Evolutionary conservation across 164 flowering plant species (phyloP).

Genomic region (Stephania japonica): DNA sequence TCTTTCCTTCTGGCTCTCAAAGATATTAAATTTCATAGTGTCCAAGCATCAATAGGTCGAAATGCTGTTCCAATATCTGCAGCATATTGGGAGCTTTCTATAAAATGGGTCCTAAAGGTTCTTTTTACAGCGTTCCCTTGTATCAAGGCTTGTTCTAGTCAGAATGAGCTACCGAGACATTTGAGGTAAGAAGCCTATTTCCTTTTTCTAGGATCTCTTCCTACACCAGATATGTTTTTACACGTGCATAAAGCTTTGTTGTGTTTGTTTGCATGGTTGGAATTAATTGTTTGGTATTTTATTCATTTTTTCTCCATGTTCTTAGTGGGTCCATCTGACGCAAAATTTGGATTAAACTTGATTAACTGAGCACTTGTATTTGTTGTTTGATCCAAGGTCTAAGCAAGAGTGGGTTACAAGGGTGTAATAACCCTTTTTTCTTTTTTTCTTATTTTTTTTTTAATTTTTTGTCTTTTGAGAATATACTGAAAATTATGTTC

Average conservation of each 20-base stretch:
- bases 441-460: too few relatives aligned
- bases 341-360: background rate
- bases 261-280: background rate
- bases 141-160: constrained; percentile 75
- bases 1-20: constrained; percentile 63
- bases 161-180: constrained; percentile 57
- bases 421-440: too few relatives aligned
- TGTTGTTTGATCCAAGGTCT: background rate
- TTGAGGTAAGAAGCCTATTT: constrained; percentile 44
- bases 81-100: constrained; percentile 63
- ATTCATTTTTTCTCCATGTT: background rate
- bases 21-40: constrained; percentile 28
- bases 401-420: background rate
- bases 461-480: too few relatives aligned
- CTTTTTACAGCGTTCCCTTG: constrained; percentile 74
- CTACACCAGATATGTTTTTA: background rate
- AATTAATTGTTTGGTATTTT: background rate
- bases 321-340: background rate
- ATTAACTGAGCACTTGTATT: background rate
- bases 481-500: too few relatives aligned
- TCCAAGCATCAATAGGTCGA: constrained; percentile 38
- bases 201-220: background rate
- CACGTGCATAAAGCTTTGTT: background rate
- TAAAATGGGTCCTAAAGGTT: constrained; percentile 83
- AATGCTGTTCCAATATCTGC: constrained; percentile 41